Conservation (phyloP, 2,329 filamentous ascomycete species). For the Talaromyces marneffei region DNA sequence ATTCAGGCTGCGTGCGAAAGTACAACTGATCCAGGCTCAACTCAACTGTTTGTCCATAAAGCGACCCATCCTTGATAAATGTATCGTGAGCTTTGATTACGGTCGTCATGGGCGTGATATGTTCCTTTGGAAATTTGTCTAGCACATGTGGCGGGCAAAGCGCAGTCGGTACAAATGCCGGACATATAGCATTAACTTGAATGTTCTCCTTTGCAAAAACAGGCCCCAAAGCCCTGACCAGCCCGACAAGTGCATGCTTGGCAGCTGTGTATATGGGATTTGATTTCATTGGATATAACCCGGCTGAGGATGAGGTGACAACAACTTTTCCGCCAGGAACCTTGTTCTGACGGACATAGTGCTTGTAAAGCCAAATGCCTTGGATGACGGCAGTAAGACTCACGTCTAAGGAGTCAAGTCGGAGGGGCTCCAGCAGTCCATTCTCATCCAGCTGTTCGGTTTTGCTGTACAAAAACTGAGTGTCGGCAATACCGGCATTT, state of each 20-base stretch:
- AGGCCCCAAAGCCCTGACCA: neutral
- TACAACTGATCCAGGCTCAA: neutral
- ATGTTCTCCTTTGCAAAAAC: neutral
- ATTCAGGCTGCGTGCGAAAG: neutral
- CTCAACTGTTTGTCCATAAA: neutral
- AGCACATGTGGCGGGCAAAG: neutral
- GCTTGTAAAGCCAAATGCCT: neutral
- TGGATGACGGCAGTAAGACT: neutral
- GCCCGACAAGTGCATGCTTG: neutral
- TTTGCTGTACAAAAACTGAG: neutral
- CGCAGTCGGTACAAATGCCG: neutral
- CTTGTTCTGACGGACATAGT: neutral
- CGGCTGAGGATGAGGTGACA: neutral
- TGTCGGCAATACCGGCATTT: neutral
- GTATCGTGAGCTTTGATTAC: neutral
- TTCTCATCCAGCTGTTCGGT: neutral
- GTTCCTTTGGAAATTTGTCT: neutral
- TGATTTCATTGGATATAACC: neutral
- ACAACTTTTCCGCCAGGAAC: neutral
- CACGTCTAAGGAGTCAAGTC: neutral
- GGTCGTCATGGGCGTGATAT: neutral
- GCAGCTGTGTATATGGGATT: neutral
- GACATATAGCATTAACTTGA: neutral
- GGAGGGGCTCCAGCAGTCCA: neutral
- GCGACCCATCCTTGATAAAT: neutral